Evolutionary conservation across 140 eudicot genomes (phyloP).

Genomic region (Oenanthe javanica): DNA sequence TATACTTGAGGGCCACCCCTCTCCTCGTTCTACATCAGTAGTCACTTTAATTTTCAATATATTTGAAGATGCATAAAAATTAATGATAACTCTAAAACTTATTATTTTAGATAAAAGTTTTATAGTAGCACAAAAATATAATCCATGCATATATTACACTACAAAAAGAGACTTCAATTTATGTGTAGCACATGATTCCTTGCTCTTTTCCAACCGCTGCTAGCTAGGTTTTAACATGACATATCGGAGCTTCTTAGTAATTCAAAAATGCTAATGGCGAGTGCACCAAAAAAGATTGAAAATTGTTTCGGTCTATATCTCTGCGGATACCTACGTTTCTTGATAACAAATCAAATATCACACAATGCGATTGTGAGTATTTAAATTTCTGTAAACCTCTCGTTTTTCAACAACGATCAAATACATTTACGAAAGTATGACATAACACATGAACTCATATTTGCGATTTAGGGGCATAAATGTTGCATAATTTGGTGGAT

Average conservation of each 20-base stretch:
- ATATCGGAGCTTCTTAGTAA: neutral
- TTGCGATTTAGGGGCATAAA: neutral
- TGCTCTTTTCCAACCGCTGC: neutral
- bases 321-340: neutral
- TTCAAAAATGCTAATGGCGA: neutral
- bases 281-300: neutral
- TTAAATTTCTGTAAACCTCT: neutral
- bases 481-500: neutral
- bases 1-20: too few relatives aligned
- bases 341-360: neutral
- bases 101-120: too few relatives aligned
- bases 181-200: slow-evolving; percentile 1
- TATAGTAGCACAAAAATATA: too few relatives aligned
- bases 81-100: too few relatives aligned
- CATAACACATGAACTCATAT: too few relatives aligned
- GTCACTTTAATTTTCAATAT: too few relatives aligned
- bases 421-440: too few relatives aligned
- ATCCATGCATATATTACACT: too few relatives aligned
- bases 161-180: neutral
- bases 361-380: neutral
- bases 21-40: too few relatives aligned
- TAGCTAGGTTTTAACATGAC: neutral
- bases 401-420: too few relatives aligned
- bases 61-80: too few relatives aligned
- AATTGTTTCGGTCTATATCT: too few relatives aligned